These are phyloP conservation scores for Rhizophora mangle DNA, from an alignment of 345 rosid genomes.

Conservation along the genomic window DNA sequence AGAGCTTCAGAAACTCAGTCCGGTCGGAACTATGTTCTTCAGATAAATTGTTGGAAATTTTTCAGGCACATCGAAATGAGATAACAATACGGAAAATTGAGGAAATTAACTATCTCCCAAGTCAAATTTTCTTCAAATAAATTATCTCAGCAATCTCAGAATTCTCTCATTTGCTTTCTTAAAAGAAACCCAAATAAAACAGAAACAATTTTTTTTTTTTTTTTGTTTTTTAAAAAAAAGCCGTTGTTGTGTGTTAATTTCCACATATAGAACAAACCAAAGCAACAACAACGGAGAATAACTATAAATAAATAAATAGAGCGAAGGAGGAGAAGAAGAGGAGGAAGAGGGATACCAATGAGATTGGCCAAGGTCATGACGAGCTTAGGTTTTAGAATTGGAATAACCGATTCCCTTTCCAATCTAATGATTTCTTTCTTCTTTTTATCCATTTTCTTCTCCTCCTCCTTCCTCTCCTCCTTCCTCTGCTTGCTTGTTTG, in stretches of 20 bases:
- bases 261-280: too few species aligned
- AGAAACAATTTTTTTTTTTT: too few species aligned
- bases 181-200: too few species aligned
- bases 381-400: constrained; percentile 85
- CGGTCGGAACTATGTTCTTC: constrained; percentile 68
- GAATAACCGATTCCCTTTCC: constrained; percentile 91
- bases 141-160: too few species aligned
- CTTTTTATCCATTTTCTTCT: constrained; percentile 23
- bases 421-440: constrained; percentile 69
- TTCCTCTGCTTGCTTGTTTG: too few species aligned
- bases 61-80: not conserved
- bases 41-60: not conserved
- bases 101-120: not conserved
- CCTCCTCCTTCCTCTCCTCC: not conserved
- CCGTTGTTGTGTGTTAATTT: too few species aligned
- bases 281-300: too few species aligned
- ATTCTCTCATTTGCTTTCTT: too few species aligned
- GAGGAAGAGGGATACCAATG: constrained; percentile 34
- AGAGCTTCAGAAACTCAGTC: constrained; percentile 79
- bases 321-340: not conserved
- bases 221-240: too few species aligned
- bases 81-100: not conserved
- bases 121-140: too few species aligned
- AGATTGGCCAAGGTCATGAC: constrained; percentile 92
- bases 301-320: too few species aligned